Percentiles rank a stretch among this genome's conserved stretches.
These are phyloP conservation scores for Pythium vanterpoolii DNA, from an alignment of 352 stramenopile genomes.

Conservation along the genomic window DNA sequence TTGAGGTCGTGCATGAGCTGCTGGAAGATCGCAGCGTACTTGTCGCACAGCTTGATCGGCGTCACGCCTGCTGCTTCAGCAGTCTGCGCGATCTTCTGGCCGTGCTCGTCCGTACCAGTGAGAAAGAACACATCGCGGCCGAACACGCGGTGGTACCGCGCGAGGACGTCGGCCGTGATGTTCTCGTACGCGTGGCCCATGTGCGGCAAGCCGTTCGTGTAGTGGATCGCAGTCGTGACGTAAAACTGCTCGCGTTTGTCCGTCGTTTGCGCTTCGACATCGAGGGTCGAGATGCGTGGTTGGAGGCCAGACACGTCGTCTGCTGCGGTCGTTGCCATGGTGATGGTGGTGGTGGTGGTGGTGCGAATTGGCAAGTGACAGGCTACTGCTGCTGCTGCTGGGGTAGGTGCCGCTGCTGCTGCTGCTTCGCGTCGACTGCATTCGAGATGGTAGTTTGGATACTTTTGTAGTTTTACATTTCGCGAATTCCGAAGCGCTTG, in stretches of 20 bases:
- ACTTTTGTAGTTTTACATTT: too few relatives aligned
- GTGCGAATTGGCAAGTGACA: too few relatives aligned
- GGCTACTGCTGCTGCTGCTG: too few relatives aligned
- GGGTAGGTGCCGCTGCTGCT: too few relatives aligned
- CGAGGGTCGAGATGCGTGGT: too few relatives aligned
- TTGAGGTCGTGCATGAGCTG: conserved; percentile 83
- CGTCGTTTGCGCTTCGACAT: too few relatives aligned
- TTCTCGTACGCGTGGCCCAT: conserved; percentile 99
- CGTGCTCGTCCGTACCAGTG: conserved; percentile 96
- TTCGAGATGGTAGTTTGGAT: too few relatives aligned
- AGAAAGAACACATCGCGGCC: conserved; percentile 84
- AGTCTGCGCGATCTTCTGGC: conserved; percentile 99
- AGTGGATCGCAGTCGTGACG: conserved; percentile 99
- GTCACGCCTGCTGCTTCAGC: conserved; percentile 89
- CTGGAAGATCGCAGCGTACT: conserved; percentile 88
- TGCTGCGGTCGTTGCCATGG: too few relatives aligned
- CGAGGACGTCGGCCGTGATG: conserved; percentile 94
- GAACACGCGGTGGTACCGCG: conserved; percentile 91
- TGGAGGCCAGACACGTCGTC: too few relatives aligned
- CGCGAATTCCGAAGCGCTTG: too few relatives aligned
- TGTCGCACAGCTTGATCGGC: conserved; percentile 96
- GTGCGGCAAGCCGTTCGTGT: conserved; percentile 96
- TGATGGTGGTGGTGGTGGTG: too few relatives aligned
- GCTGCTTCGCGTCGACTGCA: too few relatives aligned
- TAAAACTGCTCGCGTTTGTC: conserved; percentile 89